Base-by-base conservation (phyloP, 176 grass and related monocot species). In the Alopecurus myosuroides region DNA sequence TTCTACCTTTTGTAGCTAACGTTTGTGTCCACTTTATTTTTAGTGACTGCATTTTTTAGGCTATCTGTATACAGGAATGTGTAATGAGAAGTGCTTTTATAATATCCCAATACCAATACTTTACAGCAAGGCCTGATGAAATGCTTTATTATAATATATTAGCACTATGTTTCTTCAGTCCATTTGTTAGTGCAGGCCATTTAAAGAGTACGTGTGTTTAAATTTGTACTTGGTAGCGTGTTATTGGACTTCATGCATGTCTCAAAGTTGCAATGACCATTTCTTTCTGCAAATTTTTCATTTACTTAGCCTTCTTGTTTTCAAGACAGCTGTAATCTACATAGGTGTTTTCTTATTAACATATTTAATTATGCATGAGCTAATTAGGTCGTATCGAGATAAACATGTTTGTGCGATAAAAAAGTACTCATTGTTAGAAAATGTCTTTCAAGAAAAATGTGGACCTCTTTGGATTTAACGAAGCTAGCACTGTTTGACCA, bases 401-500 rank as follows among this genome's bases (percentile, higher is more conserved):
- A 48, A 9, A 23, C 11, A 57, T 57, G 20, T 71, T 84, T 29
- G 18, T 34, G 84, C 13, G 1, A 26, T 84, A 12, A 18, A 22
- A 22, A 67, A 44, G 13, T 65, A 67, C 5, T 34, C 25, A 33
- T 40, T 40, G 37, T 26, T 35, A 22, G 72, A 79, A 36, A 35
- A 55, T 66, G 7, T 37, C 5, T 81, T 19, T 74, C 22, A 56
- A 74, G n/a, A 58, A 79, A 39, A 39, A 58, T 53, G 3, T 25
- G 7, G 35, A 78, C 65, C 84, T 89, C 28, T 44, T 35, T 85
- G 41, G 49, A 88, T 81, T 41, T 86, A 88, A 86, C 84, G 46
- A 77, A 74, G 52, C 10, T 45, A 46, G 55, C 51, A 44, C 6
- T 53, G 13, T 78, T 23, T 83, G 56, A 41, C 46, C 5, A 74